phyloP scores from a whole-genome alignment of 2,329 filamentous ascomycete species.

The Exophiala alcalophila region DNA sequence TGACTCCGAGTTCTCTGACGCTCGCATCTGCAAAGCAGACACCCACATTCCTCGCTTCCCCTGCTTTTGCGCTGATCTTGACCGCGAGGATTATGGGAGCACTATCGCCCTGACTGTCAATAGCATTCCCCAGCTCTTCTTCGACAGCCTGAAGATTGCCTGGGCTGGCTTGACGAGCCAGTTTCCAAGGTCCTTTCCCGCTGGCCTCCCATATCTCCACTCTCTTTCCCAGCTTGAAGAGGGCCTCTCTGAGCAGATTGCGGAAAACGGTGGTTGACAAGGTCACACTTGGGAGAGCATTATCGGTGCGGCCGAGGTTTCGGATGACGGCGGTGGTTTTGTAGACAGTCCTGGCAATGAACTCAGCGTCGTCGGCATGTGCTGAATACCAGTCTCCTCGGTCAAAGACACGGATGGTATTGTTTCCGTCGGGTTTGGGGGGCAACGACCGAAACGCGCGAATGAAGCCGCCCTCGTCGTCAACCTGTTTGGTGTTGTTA shows the following conservation, averaged over 20 bases:
- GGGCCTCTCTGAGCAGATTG: slow-evolving; percentile 89
- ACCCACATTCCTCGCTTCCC: slow-evolving; percentile 79
- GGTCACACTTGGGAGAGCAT: slow-evolving; percentile 88
- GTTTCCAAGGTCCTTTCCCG: slow-evolving; percentile 79
- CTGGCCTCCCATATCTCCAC: slow-evolving; percentile 83
- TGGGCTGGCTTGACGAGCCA: slow-evolving; percentile 86
- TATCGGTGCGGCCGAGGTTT: slow-evolving; percentile 78
- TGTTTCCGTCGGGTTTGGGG: slow-evolving; percentile 59
- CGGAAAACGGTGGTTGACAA: slow-evolving; percentile 94
- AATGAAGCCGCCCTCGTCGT: slow-evolving; percentile 96
- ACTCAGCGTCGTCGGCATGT: slow-evolving; percentile 47
- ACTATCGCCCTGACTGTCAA: slow-evolving; percentile 51
- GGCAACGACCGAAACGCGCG: slow-evolving; percentile 90
- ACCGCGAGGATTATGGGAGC: slow-evolving; percentile 94
- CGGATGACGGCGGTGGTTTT: slow-evolving; percentile 95
- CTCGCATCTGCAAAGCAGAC: slow-evolving; percentile 98
- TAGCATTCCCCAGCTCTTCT: slow-evolving; percentile 76
- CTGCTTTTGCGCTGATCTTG: slow-evolving; percentile 84
- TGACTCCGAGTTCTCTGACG: slow-evolving; percentile 90
- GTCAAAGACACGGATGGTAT: slow-evolving; percentile 84
- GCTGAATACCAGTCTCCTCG: slow-evolving; percentile 90
- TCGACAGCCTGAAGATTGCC: slow-evolving; percentile 97
- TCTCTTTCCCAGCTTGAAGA: slow-evolving; percentile 86
- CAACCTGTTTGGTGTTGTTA: slow-evolving; percentile 59
- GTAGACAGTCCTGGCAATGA: slow-evolving; percentile 69